These are phyloP conservation scores for Podospora didyma DNA, from an alignment of 495 filamentous ascomycete species.

Conservation along the genomic window DNA sequence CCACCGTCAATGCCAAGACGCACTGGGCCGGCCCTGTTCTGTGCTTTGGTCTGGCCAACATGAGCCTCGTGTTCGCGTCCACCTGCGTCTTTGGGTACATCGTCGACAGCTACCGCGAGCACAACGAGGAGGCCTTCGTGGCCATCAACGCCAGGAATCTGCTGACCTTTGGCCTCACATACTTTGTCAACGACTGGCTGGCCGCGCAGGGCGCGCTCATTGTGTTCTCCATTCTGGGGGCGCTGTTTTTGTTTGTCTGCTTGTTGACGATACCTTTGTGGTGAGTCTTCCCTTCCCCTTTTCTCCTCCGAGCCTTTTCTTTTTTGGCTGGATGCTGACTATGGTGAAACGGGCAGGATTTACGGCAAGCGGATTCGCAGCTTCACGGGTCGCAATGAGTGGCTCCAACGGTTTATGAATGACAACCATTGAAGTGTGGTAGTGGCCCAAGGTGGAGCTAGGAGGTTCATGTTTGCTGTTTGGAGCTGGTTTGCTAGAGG, in stretches of 20 bases:
- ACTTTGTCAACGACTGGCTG: constrained; percentile 52
- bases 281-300: constrained; percentile 15
- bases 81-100: constrained; percentile 53
- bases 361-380: constrained; percentile 48
- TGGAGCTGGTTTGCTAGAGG: too few relatives aligned
- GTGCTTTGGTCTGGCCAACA: constrained; percentile 50
- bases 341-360: constrained; percentile 20
- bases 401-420: constrained; percentile 47
- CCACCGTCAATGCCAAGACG: constrained; percentile 51
- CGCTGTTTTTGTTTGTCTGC: constrained; percentile 42
- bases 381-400: constrained; percentile 42
- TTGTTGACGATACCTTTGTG: constrained; percentile 50
- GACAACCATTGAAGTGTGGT: constrained; percentile 27
- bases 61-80: constrained; percentile 49
- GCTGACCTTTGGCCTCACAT: constrained; percentile 50
- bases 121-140: constrained; percentile 53
- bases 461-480: too few relatives aligned
- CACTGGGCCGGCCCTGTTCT: constrained; percentile 52
- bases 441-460: too few relatives aligned
- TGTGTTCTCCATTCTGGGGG: constrained; percentile 50
- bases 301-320: not conserved
- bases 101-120: constrained; percentile 47
- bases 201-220: constrained; percentile 38
- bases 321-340: constrained; percentile 2
- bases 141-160: constrained; percentile 53